These are phyloP conservation scores for Penicillium sp. DNA, from an alignment of 2,329 filamentous ascomycete species.

Conservation along the genomic window DNA sequence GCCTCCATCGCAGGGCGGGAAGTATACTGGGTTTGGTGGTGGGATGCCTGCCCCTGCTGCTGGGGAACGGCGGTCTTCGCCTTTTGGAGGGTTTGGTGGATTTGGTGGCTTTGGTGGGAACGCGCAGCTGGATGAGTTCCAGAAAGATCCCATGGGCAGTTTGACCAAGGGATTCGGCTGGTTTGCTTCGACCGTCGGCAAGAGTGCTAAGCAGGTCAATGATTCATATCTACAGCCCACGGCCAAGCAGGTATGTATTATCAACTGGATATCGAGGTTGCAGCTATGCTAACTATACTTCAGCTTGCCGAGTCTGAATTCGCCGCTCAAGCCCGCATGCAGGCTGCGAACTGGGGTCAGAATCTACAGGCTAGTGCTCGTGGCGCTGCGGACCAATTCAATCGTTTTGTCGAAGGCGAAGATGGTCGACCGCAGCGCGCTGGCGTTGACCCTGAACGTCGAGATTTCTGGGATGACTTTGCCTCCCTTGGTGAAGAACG, in stretches of 20 bases:
- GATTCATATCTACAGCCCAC: slow-evolving; percentile 89
- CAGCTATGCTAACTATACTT: not conserved
- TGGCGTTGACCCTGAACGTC: slow-evolving; percentile 58
- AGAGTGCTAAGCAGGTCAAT: slow-evolving; percentile 87
- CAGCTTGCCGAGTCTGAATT: slow-evolving; percentile 77
- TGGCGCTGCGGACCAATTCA: slow-evolving; percentile 73
- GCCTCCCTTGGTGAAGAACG: slow-evolving; percentile 51
- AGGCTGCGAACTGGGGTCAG: slow-evolving; percentile 52
- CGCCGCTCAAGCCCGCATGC: slow-evolving; percentile 62
- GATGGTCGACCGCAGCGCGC: slow-evolving; percentile 44
- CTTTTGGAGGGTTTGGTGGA: slow-evolving; percentile 20
- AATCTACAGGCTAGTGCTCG: slow-evolving; percentile 62
- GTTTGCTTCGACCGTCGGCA: slow-evolving; percentile 81
- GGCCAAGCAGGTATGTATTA: slow-evolving; percentile 64
- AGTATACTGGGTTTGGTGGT: slow-evolving; percentile 86
- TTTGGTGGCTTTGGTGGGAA: slow-evolving; percentile 40
- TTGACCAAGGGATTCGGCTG: slow-evolving; percentile 91
- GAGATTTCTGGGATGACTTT: slow-evolving; percentile 91
- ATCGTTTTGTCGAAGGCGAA: slow-evolving; percentile 78
- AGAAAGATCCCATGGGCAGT: slow-evolving; percentile 82
- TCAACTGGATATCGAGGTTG: not conserved
- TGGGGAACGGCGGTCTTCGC: slow-evolving; percentile 18
- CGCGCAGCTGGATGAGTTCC: slow-evolving; percentile 77
- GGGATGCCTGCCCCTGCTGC: slow-evolving; percentile 54
- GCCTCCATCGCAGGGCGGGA: slow-evolving; percentile 85